Base-by-base conservation (phyloP, 2,329 filamentous ascomycete species). In the Xylaria sp. region DNA sequence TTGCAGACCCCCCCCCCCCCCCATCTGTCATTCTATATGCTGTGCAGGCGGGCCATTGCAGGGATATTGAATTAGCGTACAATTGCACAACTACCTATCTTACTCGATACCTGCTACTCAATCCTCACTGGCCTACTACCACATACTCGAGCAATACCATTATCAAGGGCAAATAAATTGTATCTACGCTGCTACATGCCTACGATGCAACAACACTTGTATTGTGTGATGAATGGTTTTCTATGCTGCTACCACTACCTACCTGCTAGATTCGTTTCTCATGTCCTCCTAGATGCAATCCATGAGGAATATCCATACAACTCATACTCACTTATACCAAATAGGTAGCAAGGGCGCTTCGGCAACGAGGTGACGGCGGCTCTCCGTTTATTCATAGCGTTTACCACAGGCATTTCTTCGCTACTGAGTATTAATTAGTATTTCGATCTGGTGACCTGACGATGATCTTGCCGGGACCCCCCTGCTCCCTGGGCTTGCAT, bases 1-100 rank as follows among this genome's bases (percentile, higher is more conserved):
- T n/a, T n/a, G n/a, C n/a, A n/a, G n/a, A n/a, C n/a, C n/a, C n/a
- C n/a, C n/a, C n/a, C n/a, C n/a, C n/a, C n/a, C 29, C 29, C 48
- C 23, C 23, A 54, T 48, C n/a, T 25, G 27, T 29, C 50, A 54
- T 8, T 51, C n/a, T 27, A 23, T 13, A 50, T 53, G 21, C 61
- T 58, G 66, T 51, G 42, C 47, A 13, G 32, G 35, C 57, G 61
- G 61, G 44, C 40, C 50, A 44, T 47, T 60, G 60, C 32, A 60
- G 37, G 8, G 42, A 27, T 12, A 27, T 32, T 23, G 16, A 35
- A 32, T 35, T 42, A 18, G 40, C 6, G 16, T 42, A 18, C 40
- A 42, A 1, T 2, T 42, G 37, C 16, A 42, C 40, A 42, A 2
- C 48, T 29, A 13, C 25, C 23, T 25, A 27, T 13, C 4, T 25